Evolutionary conservation across 2,329 filamentous ascomycete genomes (phyloP).

Genomic region (Fusarium fujikuroi): DNA sequence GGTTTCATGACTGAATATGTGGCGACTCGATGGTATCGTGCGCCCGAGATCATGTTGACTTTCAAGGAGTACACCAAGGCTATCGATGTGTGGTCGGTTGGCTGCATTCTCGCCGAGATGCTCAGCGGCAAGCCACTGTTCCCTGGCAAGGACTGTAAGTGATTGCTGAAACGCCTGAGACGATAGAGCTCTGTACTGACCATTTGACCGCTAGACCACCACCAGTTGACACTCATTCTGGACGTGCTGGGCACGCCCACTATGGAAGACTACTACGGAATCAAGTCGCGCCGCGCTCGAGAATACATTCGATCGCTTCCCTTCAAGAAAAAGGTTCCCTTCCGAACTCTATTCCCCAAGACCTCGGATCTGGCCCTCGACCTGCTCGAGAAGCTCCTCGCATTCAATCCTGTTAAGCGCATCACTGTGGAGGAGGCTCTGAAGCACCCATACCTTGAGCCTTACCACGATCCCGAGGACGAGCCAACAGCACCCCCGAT

Average conservation of each 20-base stretch:
- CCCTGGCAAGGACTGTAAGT: conserved; percentile 96
- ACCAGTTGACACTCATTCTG: conserved; percentile 95
- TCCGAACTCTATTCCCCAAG: conserved; percentile 97
- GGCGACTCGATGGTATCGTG: conserved; percentile 98
- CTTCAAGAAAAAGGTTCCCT: conserved; percentile 99
- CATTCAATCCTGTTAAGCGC: conserved; percentile 98
- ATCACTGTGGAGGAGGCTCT: conserved; percentile 98
- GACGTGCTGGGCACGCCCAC: conserved; percentile 98
- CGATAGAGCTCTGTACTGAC: conserved; percentile 6
- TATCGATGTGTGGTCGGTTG: conserved; percentile 99
- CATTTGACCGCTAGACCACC: conserved; percentile 75
- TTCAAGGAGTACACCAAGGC: conserved; percentile 99
- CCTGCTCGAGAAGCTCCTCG: conserved; percentile 91
- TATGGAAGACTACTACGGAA: conserved; percentile 99
- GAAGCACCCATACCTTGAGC: conserved; percentile 97
- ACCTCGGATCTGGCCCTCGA: conserved; percentile 97
- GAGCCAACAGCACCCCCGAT: conserved; percentile 97
- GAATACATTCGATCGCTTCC: conserved; percentile 98
- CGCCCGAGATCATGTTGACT: conserved; percentile 99
- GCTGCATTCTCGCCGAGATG: conserved; percentile 98
- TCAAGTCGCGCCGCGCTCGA: conserved; percentile 95
- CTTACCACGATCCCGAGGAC: conserved; percentile 98
- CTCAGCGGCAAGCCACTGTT: conserved; percentile 97
- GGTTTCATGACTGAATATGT: conserved; percentile 99
- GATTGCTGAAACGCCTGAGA: background rate